phyloP scores from a whole-genome alignment of 495 filamentous ascomycete species.

The Aspergillus mulundensis region DNA sequence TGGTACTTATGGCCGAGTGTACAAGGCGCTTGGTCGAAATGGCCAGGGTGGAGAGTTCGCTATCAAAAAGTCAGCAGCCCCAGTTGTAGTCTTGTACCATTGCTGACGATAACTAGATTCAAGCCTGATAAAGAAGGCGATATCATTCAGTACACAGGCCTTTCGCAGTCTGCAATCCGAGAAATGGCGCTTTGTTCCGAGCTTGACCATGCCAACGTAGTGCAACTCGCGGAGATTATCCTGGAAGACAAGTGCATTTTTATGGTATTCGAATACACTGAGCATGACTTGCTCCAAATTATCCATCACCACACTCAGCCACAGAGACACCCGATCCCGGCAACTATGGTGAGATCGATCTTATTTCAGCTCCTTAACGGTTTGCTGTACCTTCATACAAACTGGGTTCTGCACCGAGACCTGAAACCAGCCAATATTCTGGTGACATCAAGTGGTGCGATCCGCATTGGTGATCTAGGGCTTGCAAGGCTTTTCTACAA shows the following conservation, averaged over 20 bases:
- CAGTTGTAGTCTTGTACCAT: background rate
- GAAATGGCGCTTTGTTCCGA: conserved; percentile 99
- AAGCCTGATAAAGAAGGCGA: conserved; percentile 99
- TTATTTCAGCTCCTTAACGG: conserved; percentile 94
- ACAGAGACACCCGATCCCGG: conserved; percentile 80
- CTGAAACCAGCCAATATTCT: conserved; percentile 99
- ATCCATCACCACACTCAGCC: conserved; percentile 96
- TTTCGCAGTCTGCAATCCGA: conserved; percentile 93
- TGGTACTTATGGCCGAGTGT: conserved; percentile 97
- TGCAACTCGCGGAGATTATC: conserved; percentile 91
- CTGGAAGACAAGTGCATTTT: conserved; percentile 98
- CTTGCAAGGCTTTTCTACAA: conserved; percentile 92
- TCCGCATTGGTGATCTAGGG: conserved; percentile 91
- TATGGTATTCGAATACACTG: conserved; percentile 99
- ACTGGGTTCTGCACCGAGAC: conserved; percentile 97
- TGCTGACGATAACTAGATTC: conserved; percentile 55
- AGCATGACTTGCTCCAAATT: conserved; percentile 94
- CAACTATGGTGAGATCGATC: conserved; percentile 82
- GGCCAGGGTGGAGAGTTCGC: conserved; percentile 77
- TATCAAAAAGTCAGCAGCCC: conserved; percentile 75
- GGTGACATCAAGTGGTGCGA: conserved; percentile 83
- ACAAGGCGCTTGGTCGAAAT: conserved; percentile 85
- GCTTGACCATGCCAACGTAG: conserved; percentile 82
- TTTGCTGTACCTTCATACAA: conserved; percentile 88
- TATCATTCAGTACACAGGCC: conserved; percentile 88